Evolutionary conservation across 2,329 filamentous ascomycete genomes (phyloP).

Genomic region (Pseudogymnoascus sp.): DNA sequence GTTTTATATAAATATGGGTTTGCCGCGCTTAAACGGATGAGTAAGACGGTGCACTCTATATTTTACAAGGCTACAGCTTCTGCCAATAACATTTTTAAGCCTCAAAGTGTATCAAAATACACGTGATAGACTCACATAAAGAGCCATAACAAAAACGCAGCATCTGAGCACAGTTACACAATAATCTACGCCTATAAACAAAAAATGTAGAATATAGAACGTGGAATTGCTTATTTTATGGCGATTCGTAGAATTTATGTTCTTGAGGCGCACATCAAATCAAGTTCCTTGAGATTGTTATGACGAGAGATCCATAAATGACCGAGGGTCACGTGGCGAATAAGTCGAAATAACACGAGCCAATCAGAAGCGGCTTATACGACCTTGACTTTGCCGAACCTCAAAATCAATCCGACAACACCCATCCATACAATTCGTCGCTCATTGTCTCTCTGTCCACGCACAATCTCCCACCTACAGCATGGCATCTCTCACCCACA

Average conservation of each 20-base stretch:
- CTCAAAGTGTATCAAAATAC: background rate
- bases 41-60: background rate
- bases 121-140: background rate
- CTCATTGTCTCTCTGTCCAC: constrained; percentile 4
- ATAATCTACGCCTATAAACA: background rate
- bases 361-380: constrained; percentile 3
- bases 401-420: constrained; percentile 11
- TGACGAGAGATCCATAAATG: background rate
- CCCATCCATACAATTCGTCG: constrained; percentile 9
- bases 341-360: background rate
- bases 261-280: background rate
- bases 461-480: constrained; percentile 23
- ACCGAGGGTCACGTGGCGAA: background rate
- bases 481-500: constrained; percentile 63
- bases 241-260: background rate
- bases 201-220: background rate
- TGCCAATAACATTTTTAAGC: background rate
- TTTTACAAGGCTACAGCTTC: background rate
- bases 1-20: background rate
- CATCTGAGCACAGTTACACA: background rate
- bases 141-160: background rate
- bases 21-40: no score
- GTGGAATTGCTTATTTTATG: background rate
- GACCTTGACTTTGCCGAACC: constrained; percentile 9
- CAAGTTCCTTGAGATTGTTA: background rate